Percentiles rank a stretch among this genome's conserved stretches.
phyloP scores from a whole-genome alignment of 176 grass and related monocot species.

The Carex cristatella region DNA sequence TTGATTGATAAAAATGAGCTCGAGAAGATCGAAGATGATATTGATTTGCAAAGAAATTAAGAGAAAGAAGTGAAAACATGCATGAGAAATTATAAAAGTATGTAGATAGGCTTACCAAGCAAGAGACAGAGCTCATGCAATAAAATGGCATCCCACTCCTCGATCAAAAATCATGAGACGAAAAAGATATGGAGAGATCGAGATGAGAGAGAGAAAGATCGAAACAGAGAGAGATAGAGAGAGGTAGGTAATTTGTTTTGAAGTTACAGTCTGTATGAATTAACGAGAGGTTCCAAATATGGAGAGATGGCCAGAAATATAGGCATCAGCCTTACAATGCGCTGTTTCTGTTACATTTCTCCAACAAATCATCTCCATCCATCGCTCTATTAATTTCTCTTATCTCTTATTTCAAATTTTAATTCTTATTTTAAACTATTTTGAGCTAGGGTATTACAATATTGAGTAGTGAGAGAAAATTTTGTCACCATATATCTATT shows the following conservation, averaged over 20 bases:
- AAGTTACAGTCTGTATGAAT: background rate
- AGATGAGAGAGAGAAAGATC: background rate
- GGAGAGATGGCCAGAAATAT: slow-evolving; percentile 16
- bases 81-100: background rate
- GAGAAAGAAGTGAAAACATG: background rate
- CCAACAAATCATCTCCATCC: background rate
- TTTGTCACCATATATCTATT: no score
- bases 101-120: slow-evolving; percentile 1
- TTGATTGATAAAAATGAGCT: background rate
- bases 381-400: background rate
- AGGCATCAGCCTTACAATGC: slow-evolving; percentile 1
- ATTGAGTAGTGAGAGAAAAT: no score
- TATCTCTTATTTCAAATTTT: background rate
- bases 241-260: background rate
- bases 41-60: background rate
- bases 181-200: background rate
- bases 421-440: background rate
- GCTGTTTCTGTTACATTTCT: background rate
- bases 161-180: background rate
- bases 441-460: no score
- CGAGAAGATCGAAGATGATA: background rate
- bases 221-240: background rate
- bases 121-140: slow-evolving; percentile 10
- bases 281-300: slow-evolving; percentile 14
- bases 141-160: slow-evolving; percentile 6